A percentile compares a stretch with the other conserved stretches of the same genome.
These are phyloP conservation scores for Leishmania aethiopica DNA, from an alignment of 208 protist species.

Conservation along the genomic window DNA sequence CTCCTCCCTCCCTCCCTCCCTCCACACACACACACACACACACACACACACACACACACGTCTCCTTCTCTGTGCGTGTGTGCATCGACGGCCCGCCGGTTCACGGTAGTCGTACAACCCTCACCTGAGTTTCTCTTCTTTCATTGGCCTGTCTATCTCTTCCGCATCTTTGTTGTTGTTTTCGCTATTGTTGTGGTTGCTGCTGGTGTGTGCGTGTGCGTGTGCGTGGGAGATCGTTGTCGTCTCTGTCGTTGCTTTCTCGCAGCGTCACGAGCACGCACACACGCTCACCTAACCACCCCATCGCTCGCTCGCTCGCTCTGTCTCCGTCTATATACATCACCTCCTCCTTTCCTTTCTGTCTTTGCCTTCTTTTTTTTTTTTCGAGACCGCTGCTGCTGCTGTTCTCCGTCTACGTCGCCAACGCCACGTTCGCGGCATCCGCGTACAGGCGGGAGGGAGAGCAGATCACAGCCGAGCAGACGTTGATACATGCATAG, in stretches of 20 bases:
- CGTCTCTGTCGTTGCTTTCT: background rate
- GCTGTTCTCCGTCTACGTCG: background rate
- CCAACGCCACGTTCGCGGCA: background rate
- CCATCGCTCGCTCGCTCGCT: background rate
- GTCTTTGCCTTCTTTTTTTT: background rate
- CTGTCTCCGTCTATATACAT: background rate
- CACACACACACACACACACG: background rate
- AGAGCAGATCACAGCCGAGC: background rate
- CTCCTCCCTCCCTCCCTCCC: background rate
- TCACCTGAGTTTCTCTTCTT: background rate
- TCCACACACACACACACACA: background rate
- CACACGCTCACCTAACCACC: background rate
- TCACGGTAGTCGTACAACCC: background rate
- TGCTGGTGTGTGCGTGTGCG: slow-evolving; percentile 5
- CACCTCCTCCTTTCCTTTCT: background rate
- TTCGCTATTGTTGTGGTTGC: background rate
- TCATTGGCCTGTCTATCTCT: background rate
- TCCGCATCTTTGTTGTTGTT: background rate
- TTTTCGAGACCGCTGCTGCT: background rate
- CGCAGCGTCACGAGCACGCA: background rate
- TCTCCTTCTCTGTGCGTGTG: background rate
- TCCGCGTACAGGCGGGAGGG: background rate
- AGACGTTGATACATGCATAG: background rate
- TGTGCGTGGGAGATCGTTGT: slow-evolving; percentile 4
- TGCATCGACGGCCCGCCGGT: background rate